Percentiles rank a stretch among this genome's conserved stretches.
Conservation (phyloP, 805 yeast species). For the Lipomyces starkeyi region DNA sequence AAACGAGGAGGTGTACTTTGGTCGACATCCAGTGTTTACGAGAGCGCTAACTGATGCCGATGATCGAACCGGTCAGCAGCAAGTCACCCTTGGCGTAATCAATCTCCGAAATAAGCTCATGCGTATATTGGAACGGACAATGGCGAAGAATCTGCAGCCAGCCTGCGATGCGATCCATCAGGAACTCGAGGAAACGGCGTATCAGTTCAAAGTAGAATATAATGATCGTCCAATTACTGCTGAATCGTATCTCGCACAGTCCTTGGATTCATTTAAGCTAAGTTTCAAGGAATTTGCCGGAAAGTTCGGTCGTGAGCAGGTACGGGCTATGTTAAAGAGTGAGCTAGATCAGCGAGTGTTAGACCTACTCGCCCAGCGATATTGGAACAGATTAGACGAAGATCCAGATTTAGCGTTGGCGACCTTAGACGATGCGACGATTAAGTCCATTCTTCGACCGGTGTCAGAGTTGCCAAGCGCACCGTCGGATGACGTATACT, state of each 20-base stretch:
- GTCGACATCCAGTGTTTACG: conserved; percentile 61
- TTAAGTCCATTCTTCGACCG: conserved; percentile 52
- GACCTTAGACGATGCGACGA: background rate
- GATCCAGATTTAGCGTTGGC: conserved; percentile 24
- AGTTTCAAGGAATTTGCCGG: conserved; percentile 86
- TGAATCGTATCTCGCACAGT: conserved; percentile 89
- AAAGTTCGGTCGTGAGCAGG: conserved; percentile 80
- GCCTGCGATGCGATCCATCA: conserved; percentile 83
- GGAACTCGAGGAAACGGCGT: conserved; percentile 91
- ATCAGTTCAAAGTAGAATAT: conserved; percentile 93
- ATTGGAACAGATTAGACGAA: conserved; percentile 77
- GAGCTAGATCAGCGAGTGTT: conserved; percentile 89
- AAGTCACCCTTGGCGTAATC: conserved; percentile 70
- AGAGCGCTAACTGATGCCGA: background rate
- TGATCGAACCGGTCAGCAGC: conserved; percentile 7
- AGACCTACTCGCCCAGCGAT: conserved; percentile 84
- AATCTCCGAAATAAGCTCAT: conserved; percentile 79
- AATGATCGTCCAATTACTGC: conserved; percentile 94
- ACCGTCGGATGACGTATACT: conserved; percentile 71
- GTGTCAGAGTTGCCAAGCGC: conserved; percentile 62
- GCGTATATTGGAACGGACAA: conserved; percentile 84
- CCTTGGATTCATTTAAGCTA: conserved; percentile 83
- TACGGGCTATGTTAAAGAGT: conserved; percentile 75
- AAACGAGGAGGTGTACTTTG: conserved; percentile 65
- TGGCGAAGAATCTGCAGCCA: conserved; percentile 88